Conservation (phyloP, 768 basidiomycete species). For the Chalciporus chontae region DNA sequence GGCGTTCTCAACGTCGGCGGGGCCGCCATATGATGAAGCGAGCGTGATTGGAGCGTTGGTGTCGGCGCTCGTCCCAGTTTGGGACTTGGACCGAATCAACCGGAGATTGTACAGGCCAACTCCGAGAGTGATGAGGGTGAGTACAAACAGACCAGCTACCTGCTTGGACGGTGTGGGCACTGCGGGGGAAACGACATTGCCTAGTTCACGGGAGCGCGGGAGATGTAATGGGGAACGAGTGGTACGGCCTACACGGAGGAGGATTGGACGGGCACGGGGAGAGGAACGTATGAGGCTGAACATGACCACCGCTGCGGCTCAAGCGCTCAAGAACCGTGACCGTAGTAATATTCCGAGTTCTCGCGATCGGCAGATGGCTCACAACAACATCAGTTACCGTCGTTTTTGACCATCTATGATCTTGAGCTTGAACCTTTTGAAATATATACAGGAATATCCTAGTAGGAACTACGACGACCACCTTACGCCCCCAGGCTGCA, state of each 20-base stretch:
- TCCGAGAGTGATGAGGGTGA: constrained; percentile 17
- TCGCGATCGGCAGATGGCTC: too few species aligned
- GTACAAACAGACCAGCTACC: too few species aligned
- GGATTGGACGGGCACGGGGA: background rate
- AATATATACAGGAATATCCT: too few species aligned
- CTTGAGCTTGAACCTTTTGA: too few species aligned
- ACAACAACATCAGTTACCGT: too few species aligned
- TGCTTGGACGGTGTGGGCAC: background rate
- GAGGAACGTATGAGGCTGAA: background rate
- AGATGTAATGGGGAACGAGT: background rate
- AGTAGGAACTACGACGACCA: too few species aligned
- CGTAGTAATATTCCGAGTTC: too few species aligned
- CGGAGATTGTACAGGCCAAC: constrained; percentile 3
- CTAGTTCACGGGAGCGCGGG: background rate
- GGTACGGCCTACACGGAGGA: background rate
- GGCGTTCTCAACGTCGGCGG: constrained; percentile 44
- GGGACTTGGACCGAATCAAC: too few species aligned
- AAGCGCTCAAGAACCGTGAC: too few species aligned
- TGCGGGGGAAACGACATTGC: background rate
- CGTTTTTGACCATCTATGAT: too few species aligned
- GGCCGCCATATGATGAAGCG: constrained; percentile 41
- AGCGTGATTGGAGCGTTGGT: constrained; percentile 2
- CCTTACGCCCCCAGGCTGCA: too few species aligned
- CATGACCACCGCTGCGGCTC: background rate
- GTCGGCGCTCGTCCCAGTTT: too few species aligned